Base-by-base conservation (phyloP, 2,329 filamentous ascomycete species). In the Cordyceps farinosa region DNA sequence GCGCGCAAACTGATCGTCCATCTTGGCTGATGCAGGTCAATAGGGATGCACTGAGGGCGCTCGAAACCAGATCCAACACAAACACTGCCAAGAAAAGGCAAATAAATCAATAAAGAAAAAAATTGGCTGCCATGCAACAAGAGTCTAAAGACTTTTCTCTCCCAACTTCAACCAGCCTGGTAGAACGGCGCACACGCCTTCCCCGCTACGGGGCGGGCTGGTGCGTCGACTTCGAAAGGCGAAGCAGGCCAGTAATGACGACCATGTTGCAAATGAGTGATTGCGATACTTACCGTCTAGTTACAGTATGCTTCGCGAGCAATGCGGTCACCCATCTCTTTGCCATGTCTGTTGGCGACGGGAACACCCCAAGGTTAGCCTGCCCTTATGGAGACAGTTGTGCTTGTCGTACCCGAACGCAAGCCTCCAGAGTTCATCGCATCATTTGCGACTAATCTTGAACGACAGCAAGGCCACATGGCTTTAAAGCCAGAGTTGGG, bases 391-490 rank as follows among this genome's bases (percentile, higher is more conserved):
- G 10, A 17, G n/a, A 38, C 3, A 27, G 4, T 5, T 53, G 51
- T 53, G 51, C 10, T 4, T 38, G 9, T 36, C n/a, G 50, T 53
- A 54, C 32, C 38, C n/a, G n/a, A 34, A 32, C 10, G 5, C 15
- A n/a, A 44, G 10, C 27, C 5, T n/a, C 11, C 8, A 17, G 27
- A 27, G 9, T 32, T 42, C 10, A 22, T 27, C 15, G 32, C 44
- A 34, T 29, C 8, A 22, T 50, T 34, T 52, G 38, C 15, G 13
- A 51, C 45, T 52, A 42, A 60, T 34, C 27, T 32, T 44, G 38
- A 60, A 60, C 47, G 34, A 40, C 32, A 30, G 6, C 5, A 27
- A 36, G n/a, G 29, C 47, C 56, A 51, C 56, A 51, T 51, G 58
- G 58, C 38, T 22, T 22, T 22, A 22, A 22, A 44, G 44, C n/a